Evolutionary conservation across 345 rosid genomes (phyloP).

Genomic region (Viola odorata): DNA sequence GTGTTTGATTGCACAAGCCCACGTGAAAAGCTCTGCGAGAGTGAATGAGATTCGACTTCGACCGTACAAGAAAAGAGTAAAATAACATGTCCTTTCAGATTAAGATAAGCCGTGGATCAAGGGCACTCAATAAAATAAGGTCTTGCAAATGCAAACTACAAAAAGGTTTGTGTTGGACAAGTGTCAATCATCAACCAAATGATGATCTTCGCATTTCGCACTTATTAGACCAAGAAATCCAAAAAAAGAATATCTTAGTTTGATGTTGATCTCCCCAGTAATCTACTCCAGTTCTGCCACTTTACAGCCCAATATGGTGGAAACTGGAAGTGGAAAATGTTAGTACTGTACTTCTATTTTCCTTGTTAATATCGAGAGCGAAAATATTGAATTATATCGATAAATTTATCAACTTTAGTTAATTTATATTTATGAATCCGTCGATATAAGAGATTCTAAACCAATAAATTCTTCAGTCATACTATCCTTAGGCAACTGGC

Average conservation of each 20-base stretch:
- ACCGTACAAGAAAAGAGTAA: neutral
- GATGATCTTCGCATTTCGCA: neutral
- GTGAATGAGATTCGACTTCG: conserved; percentile 14
- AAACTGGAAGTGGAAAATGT: too few relatives aligned
- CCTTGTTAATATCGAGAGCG: neutral
- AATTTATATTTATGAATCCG: too few relatives aligned
- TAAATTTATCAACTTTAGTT: too few relatives aligned
- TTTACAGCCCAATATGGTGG: neutral
- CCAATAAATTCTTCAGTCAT: too few relatives aligned
- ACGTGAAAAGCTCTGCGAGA: conserved; percentile 22
- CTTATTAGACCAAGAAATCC: conserved; percentile 8
- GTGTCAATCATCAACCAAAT: conserved; percentile 39
- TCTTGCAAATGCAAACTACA: neutral
- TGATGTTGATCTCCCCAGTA: conserved; percentile 5
- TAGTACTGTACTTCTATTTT: neutral
- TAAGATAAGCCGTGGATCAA: neutral
- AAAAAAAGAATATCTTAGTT: neutral
- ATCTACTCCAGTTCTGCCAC: neutral
- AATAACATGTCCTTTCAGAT: neutral
- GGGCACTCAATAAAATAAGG: conserved; percentile 9
- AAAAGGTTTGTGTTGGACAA: conserved; percentile 20
- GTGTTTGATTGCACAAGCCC: conserved; percentile 19
- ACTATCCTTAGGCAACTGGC: too few relatives aligned
- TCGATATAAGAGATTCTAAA: too few relatives aligned
- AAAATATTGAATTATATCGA: too few relatives aligned